These are phyloP conservation scores for Coemansia sp. DNA, from an alignment of 192 early-diverging fungal genomes.

Conservation along the genomic window DNA sequence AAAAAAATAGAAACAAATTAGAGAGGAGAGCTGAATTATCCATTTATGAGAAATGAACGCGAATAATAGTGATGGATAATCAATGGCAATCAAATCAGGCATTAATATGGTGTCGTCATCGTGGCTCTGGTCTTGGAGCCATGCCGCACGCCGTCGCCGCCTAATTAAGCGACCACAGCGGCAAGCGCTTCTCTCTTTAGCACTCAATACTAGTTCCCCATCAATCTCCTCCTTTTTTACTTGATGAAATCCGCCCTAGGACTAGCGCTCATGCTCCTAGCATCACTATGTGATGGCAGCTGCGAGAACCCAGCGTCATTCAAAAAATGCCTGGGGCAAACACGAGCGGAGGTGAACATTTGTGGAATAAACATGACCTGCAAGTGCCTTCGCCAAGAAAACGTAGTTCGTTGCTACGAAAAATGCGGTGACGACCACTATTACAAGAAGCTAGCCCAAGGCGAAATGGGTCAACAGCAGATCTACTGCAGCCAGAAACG, in stretches of 20 bases:
- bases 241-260: neutral
- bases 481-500: slow-evolving; percentile 45
- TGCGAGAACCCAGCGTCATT: slow-evolving; percentile 45
- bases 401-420: slow-evolving; percentile 36
- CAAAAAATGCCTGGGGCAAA: slow-evolving; percentile 44
- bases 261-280: neutral
- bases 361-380: slow-evolving; percentile 53
- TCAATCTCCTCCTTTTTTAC: neutral
- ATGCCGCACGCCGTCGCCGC: neutral
- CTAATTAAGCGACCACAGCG: neutral
- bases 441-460: slow-evolving; percentile 22
- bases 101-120: neutral
- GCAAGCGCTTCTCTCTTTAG: neutral
- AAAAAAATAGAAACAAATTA: neutral
- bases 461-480: slow-evolving; percentile 42
- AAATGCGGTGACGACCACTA: slow-evolving; percentile 47
- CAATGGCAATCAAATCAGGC: neutral
- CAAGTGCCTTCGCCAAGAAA: slow-evolving; percentile 40
- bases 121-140: neutral
- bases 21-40: neutral
- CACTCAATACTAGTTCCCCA: neutral
- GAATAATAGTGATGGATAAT: neutral
- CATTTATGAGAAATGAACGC: neutral
- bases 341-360: slow-evolving; percentile 46
- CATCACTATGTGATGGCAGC: neutral